Evolutionary conservation across 2,329 filamentous ascomycete genomes (phyloP).

Genomic region (Colletotrichum simmondsii): DNA sequence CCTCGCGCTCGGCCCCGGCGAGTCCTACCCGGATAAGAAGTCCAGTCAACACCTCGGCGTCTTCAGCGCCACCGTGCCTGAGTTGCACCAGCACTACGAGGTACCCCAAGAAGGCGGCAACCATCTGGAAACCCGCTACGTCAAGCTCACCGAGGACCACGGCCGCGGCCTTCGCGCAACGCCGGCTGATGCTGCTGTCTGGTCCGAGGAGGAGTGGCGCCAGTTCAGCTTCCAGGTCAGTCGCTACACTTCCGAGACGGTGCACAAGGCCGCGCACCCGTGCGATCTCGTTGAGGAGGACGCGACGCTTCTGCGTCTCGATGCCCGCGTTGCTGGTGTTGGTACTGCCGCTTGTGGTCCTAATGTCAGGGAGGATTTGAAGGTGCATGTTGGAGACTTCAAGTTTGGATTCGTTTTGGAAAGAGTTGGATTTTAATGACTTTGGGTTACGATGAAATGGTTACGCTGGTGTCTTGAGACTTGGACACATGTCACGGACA

Average conservation of each 20-base stretch:
- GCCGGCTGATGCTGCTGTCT: conserved; percentile 41
- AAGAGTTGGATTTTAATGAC: conserved; percentile 35
- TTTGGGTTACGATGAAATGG: neutral
- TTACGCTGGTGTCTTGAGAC: neutral
- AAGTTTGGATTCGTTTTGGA: conserved; percentile 56
- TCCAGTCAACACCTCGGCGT: conserved; percentile 64
- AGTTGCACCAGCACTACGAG: conserved; percentile 70
- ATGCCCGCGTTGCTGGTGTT: conserved; percentile 59
- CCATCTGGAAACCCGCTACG: conserved; percentile 68
- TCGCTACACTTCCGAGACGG: conserved; percentile 61
- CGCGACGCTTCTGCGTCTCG: conserved; percentile 54
- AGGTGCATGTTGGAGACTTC: conserved; percentile 53
- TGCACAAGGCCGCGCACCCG: conserved; percentile 72
- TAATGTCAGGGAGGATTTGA: conserved; percentile 55
- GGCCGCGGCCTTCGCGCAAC: conserved; percentile 43
- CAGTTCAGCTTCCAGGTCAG: conserved; percentile 66
- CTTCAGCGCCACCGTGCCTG: conserved; percentile 54
- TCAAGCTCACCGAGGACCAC: conserved; percentile 49
- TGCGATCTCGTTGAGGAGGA: conserved; percentile 67
- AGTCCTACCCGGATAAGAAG: conserved; percentile 73
- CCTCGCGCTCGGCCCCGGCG: conserved; percentile 72
- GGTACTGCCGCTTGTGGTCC: conserved; percentile 62
- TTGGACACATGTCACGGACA: neutral
- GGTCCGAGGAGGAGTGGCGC: conserved; percentile 45
- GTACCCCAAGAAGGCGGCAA: conserved; percentile 77